phyloP scores from a whole-genome alignment of 140 eudicot species.

The Anethum foeniculum region DNA sequence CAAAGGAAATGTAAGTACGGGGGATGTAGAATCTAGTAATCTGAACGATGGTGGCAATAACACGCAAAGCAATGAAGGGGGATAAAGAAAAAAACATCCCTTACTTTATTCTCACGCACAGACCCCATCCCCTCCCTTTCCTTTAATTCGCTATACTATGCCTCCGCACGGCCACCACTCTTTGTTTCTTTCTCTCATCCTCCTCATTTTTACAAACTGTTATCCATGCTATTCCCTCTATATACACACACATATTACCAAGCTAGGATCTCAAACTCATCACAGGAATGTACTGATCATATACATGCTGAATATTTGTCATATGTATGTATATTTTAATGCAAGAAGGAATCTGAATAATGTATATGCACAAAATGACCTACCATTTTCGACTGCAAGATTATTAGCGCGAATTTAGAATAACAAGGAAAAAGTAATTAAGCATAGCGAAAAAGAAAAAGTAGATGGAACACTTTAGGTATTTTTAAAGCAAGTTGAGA shows the following conservation, averaged over 20 bases:
- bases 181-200: background rate
- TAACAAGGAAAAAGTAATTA: background rate
- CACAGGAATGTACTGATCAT: no score
- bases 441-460: background rate
- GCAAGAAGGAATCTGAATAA: background rate
- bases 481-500: background rate
- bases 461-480: background rate
- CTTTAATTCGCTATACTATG: background rate
- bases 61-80: slow-evolving; percentile 1
- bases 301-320: no score
- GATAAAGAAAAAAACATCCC: slow-evolving; percentile 5
- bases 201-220: background rate
- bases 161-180: background rate
- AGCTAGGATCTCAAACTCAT: background rate
- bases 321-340: background rate
- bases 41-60: background rate
- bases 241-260: background rate
- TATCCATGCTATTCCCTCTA: background rate
- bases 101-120: slow-evolving; percentile 12
- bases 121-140: background rate
- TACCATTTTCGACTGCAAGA: background rate
- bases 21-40: background rate
- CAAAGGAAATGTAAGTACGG: background rate
- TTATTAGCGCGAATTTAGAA: background rate
- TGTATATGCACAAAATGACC: background rate